A percentile compares a stretch with the other conserved stretches of the same genome.
These are phyloP conservation scores for Fusarium sp. DNA, from an alignment of 2,329 filamentous ascomycete genomes.

Conservation along the genomic window DNA sequence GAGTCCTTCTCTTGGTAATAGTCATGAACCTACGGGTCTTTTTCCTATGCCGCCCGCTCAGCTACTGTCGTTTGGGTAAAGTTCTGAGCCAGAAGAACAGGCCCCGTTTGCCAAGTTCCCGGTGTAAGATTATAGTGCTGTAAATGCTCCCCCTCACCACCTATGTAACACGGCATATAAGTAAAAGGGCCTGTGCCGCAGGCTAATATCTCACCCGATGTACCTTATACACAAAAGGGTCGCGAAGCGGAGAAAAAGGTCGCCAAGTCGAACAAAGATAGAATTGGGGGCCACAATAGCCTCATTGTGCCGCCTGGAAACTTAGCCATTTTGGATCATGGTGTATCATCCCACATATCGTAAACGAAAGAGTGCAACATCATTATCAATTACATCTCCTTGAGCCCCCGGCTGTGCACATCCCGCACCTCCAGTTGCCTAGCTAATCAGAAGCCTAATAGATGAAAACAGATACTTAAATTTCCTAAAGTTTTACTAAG, in stretches of 20 bases:
- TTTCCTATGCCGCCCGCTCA: background rate
- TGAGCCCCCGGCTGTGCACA: too few species aligned
- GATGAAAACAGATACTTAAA: too few species aligned
- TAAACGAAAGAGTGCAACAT: background rate
- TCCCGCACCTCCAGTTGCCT: too few species aligned
- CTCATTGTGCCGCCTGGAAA: background rate
- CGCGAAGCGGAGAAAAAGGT: background rate
- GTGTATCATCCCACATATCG: background rate
- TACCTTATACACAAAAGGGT: background rate
- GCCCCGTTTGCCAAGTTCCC: background rate
- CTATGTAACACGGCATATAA: background rate
- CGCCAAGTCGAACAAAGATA: background rate
- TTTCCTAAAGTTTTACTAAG: too few species aligned
- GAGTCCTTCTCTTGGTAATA: conserved; percentile 38
- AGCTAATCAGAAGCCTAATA: too few species aligned
- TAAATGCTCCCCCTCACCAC: background rate
- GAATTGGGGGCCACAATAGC: background rate
- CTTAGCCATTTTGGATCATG: background rate
- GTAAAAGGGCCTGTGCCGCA: background rate
- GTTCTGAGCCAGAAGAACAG: background rate
- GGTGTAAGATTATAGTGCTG: background rate
- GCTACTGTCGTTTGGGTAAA: background rate
- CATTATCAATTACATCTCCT: background rate
- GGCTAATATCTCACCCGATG: background rate
- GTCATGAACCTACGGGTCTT: background rate